Conservation (phyloP, 1,284 basidiomycete genomes). For the Cystobasidium pallidum region DNA sequence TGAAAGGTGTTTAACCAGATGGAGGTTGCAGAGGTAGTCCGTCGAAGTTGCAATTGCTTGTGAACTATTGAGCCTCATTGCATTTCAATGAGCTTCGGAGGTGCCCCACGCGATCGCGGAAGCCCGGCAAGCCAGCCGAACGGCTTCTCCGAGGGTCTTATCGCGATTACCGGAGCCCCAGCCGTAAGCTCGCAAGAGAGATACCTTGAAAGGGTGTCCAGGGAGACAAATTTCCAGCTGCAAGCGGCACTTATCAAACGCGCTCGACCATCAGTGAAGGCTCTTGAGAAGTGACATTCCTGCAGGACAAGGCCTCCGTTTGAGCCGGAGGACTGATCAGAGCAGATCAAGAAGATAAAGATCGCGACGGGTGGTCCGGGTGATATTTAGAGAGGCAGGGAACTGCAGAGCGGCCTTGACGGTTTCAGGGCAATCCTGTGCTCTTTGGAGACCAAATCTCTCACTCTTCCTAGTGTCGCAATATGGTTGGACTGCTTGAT, state of each 20-base stretch:
- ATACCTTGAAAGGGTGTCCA: too few species aligned
- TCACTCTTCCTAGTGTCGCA: neutral
- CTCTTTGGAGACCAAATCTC: neutral
- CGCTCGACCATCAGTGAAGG: too few species aligned
- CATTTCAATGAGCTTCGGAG: neutral
- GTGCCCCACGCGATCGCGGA: neutral
- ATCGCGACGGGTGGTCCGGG: neutral
- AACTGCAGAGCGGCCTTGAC: neutral
- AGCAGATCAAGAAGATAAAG: neutral
- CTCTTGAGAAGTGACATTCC: neutral
- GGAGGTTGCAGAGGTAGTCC: too few species aligned
- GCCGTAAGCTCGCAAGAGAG: too few species aligned
- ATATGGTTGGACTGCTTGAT: constrained; percentile 38
- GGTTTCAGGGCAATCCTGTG: neutral
- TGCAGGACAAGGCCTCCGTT: neutral
- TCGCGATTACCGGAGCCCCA: too few species aligned
- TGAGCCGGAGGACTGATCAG: neutral
- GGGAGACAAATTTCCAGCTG: too few species aligned
- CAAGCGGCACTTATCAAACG: too few species aligned
- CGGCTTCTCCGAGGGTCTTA: too few species aligned
- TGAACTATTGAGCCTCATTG: too few species aligned
- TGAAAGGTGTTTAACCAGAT: too few species aligned
- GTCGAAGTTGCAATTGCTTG: too few species aligned
- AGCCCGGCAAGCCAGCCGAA: neutral
- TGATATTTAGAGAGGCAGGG: neutral